Percentiles rank a stretch among this genome's conserved stretches.
Evolutionary conservation across 176 grass and related monocot species (phyloP).

Genomic region (Tillandsia fasciculata): DNA sequence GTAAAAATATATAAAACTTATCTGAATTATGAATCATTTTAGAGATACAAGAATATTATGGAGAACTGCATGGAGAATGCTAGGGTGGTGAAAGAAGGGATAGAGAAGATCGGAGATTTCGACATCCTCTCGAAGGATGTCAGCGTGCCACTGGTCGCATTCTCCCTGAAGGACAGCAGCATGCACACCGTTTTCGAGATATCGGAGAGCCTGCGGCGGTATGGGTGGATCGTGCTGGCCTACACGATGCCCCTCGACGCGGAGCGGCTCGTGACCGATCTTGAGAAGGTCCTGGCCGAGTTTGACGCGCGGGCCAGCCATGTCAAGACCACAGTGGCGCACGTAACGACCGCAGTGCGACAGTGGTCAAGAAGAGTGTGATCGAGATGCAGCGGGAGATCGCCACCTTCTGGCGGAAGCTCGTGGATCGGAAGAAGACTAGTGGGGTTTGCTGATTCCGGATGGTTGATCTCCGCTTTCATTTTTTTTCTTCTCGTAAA

Average conservation of each 20-base stretch:
- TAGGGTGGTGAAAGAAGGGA: constrained; percentile 42
- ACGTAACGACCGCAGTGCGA: not conserved
- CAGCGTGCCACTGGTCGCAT: constrained; percentile 64
- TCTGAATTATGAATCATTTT: too few species aligned
- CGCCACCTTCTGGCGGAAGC: constrained; percentile 38
- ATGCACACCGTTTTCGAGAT: constrained; percentile 64
- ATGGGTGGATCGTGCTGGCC: too few species aligned
- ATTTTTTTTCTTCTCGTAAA: too few species aligned
- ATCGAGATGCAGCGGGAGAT: constrained; percentile 53
- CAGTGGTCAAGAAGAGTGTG: constrained; percentile 30
- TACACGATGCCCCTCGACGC: constrained; percentile 72
- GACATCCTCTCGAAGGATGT: constrained; percentile 58
- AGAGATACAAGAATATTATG: constrained; percentile 71
- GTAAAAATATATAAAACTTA: not conserved
- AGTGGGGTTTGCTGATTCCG: constrained; percentile 38
- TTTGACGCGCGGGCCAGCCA: constrained; percentile 40
- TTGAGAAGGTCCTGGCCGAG: constrained; percentile 40
- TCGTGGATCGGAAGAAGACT: constrained; percentile 62
- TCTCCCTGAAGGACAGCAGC: constrained; percentile 48
- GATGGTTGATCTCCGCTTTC: too few species aligned
- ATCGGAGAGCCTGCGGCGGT: too few species aligned
- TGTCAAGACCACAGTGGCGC: not conserved
- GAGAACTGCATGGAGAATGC: constrained; percentile 71
- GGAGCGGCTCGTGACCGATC: constrained; percentile 50
- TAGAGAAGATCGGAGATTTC: constrained; percentile 53